Conservation (phyloP, 164 flowering plant species). For the Magnolia changhungtana region DNA sequence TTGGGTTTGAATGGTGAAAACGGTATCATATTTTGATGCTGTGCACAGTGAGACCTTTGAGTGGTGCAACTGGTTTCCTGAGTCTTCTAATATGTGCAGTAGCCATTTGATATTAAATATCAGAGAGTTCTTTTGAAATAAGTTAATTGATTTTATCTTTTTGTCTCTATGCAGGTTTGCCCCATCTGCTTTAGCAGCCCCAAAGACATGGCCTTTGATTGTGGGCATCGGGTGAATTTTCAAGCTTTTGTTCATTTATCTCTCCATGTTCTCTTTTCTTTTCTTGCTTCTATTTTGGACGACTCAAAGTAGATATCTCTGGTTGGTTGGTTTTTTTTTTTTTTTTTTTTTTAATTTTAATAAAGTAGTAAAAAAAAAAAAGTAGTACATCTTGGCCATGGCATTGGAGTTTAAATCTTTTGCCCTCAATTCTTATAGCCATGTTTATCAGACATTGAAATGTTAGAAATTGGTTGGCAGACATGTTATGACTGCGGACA, state of each 20-base stretch:
- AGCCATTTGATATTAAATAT: neutral
- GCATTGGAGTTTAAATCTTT: neutral
- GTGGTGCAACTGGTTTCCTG: neutral
- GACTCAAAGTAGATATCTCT: neutral
- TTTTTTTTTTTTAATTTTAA: no score
- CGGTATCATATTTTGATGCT: no score
- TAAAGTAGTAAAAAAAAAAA: no score
- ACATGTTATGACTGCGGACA: neutral
- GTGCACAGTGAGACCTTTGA: no score
- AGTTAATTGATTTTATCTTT: neutral
- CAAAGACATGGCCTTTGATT: conserved; percentile 60
- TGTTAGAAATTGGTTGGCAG: conserved; percentile 1
- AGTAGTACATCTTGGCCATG: no score
- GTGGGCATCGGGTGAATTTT: conserved; percentile 59
- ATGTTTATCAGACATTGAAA: neutral
- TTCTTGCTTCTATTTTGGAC: neutral
- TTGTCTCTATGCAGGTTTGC: conserved; percentile 41
- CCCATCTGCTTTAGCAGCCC: conserved; percentile 51
- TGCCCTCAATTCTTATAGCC: neutral
- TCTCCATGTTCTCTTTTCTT: neutral
- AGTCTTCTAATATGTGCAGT: neutral
- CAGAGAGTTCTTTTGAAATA: neutral
- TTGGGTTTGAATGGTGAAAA: no score
- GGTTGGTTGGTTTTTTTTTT: no score
- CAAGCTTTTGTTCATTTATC: no score